Base-by-base conservation (phyloP, 1,139 yeast species). In the Blastobotrys petasosporus region DNA sequence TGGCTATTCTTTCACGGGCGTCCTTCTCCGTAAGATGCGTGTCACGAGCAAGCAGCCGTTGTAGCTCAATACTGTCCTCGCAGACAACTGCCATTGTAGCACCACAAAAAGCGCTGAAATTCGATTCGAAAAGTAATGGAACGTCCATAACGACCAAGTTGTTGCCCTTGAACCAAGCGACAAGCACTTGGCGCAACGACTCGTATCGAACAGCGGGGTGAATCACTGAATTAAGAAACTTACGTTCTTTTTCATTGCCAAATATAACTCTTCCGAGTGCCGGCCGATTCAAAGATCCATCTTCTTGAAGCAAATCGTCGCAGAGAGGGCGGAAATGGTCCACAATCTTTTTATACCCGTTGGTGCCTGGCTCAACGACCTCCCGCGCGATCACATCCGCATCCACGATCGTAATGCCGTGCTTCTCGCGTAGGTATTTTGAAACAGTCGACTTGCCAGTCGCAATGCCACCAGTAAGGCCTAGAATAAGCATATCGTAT, bases 381-480 rank as follows among this genome's bases (percentile, higher is more conserved):
- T 87, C 79, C 51, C 83, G 75, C 0, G 98, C 97, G 40, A 94
- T 82, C 44, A 77, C 62, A 62, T 94, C 99, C 1, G 98, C 97
- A 67, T 94, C 98, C 2, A 94, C 73, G 1, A 94, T 66, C 0
- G 83, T 74, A 15, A 85, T 37, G 2, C 69, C 59, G 54, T 82
- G 74, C 20, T 77, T 68, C 11, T 77, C 75, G 6, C 64, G 53
- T 9, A 92, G 67, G 28, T 75, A 65, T 13, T 68, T 63, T 0
- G 97, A 86, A 0, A 87, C 97, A 0, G 97, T 90, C 11, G 95
- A 84, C 62, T 94, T 94, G 1, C 99, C 99, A 4, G 94, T 77
- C 8, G 97, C 95, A 44, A 92, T 92, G 1, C 97, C 97, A 1
- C 99, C 99, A 0, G 98, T 92, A 23, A 92, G 74, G 0, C 99